Percentiles rank a stretch among this genome's conserved stretches.
These are phyloP conservation scores for Talinum fruticosum DNA, from an alignment of 148 eudicot genomes.

Conservation along the genomic window DNA sequence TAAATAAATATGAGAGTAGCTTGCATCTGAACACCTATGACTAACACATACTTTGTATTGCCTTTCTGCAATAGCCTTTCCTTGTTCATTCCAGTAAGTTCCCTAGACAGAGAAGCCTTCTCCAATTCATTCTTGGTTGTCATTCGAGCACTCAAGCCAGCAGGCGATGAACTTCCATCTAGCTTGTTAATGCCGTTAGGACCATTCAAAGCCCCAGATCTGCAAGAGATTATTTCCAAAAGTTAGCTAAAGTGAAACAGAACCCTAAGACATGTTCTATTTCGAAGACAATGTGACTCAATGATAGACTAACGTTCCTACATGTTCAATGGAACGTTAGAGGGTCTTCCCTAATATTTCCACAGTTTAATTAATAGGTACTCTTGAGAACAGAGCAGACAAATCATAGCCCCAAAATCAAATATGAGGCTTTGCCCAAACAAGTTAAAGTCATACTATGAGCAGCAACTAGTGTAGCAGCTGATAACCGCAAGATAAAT, in stretches of 20 bases:
- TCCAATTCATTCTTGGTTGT: constrained; percentile 63
- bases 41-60: constrained; percentile 55
- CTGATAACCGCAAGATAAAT: neutral
- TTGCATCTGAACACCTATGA: neutral
- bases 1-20: neutral
- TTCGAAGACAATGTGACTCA: neutral
- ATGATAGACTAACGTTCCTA: neutral
- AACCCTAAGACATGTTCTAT: no score
- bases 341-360: neutral
- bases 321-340: neutral
- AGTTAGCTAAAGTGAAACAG: neutral
- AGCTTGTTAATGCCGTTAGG: constrained; percentile 49
- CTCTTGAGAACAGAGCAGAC: neutral
- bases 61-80: constrained; percentile 61
- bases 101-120: constrained; percentile 53
- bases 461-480: neutral
- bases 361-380: neutral
- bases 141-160: constrained; percentile 46
- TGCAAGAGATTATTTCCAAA: constrained; percentile 28
- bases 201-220: constrained; percentile 58
- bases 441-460: neutral
- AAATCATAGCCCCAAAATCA: neutral
- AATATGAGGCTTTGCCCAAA: neutral
- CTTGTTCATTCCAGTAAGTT: constrained; percentile 59
- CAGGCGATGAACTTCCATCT: constrained; percentile 48